Evolutionary conservation across 306 rosid species (phyloP).

Genomic region (Fragaria ananassa): DNA sequence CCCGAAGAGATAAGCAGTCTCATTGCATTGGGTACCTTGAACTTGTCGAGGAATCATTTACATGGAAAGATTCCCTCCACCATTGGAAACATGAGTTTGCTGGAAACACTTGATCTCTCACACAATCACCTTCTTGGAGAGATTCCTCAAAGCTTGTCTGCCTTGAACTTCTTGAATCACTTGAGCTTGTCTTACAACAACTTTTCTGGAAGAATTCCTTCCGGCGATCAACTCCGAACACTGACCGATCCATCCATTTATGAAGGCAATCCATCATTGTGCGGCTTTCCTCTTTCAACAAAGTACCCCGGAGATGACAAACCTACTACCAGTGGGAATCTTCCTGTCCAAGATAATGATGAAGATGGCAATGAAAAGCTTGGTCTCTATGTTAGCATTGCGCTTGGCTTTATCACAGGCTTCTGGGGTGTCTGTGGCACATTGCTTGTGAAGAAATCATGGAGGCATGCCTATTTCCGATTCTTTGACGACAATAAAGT

Average conservation of each 20-base stretch:
- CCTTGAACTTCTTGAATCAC: not conserved
- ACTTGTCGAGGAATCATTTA: slow-evolving; percentile 15
- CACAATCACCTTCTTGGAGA: slow-evolving; percentile 6
- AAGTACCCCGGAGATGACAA: not conserved
- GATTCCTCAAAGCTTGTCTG: slow-evolving; percentile 17
- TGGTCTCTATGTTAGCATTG: not conserved
- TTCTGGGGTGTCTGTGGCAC: not conserved
- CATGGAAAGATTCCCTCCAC: slow-evolving; percentile 14
- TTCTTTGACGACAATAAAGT: not conserved
- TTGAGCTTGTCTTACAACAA: slow-evolving; percentile 18
- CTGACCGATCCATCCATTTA: not conserved
- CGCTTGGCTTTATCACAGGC: not conserved
- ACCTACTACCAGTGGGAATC: not conserved
- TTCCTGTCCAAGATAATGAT: not conserved
- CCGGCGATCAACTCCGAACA: not conserved
- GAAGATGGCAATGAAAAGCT: not conserved
- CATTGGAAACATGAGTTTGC: slow-evolving; percentile 1
- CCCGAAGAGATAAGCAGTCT: slow-evolving; percentile 11
- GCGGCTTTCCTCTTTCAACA: not conserved
- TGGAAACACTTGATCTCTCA: slow-evolving; percentile 18
- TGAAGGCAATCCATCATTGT: slow-evolving; percentile 2
- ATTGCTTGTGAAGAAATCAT: not conserved
- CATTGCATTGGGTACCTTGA: not conserved
- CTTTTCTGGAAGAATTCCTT: slow-evolving; percentile 18
- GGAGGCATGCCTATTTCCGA: slow-evolving; percentile 7